Base-by-base conservation (phyloP, 257 asterid species). In the Lavandula angustifolia region DNA sequence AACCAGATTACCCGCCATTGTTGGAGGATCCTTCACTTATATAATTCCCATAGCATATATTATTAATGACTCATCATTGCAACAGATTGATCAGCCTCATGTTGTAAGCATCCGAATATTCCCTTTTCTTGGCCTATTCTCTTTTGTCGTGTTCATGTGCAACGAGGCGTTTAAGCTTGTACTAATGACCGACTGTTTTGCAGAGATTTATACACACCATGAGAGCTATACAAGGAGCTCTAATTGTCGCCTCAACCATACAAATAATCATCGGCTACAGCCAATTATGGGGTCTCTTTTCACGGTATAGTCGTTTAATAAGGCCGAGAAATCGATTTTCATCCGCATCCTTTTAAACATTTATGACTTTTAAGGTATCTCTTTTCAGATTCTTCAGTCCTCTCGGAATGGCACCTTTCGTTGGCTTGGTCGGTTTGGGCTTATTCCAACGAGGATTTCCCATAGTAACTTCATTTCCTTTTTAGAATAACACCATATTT, bases 171-270 rank as follows among this genome's bases (percentile, higher is more conserved):
- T 73, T 16, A 18, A 43, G 46, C 13, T 64, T 16, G 37, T 35
- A 44, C 27, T 44, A 42, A 38, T 47, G 35, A 14, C 32, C 46
- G 16, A 32, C 31, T 32, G 5, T 46, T 70, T 50, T 37, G 68
- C 79, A 92, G 98, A 80, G 97, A 78, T 92, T 92, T 66, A 73
- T 81, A 54, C 91, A 87, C 40, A 79, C 96, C 33, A 92, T 92
- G 98, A 82, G 87, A 79, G 98, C 98, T 49, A 82, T 85, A 72
- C 98, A 92, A 78, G 98, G 98, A 68, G 89, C 98, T 72, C 66
- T 89, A 16, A 90, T 89, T 64, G 82, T 89, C 42, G 97, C 98
- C 59, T 69, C 98, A 7, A 75, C 78, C 74, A 76, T 89, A 64
- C 97, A 89, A 73, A 87, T 92, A 70, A 70, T 89, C 52, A 76